Evolutionary conservation across 202 grass and related monocot species (phyloP), one percentile per base, ranked within the genome.

Genomic region (Cymbopogon flexuosus): DNA sequence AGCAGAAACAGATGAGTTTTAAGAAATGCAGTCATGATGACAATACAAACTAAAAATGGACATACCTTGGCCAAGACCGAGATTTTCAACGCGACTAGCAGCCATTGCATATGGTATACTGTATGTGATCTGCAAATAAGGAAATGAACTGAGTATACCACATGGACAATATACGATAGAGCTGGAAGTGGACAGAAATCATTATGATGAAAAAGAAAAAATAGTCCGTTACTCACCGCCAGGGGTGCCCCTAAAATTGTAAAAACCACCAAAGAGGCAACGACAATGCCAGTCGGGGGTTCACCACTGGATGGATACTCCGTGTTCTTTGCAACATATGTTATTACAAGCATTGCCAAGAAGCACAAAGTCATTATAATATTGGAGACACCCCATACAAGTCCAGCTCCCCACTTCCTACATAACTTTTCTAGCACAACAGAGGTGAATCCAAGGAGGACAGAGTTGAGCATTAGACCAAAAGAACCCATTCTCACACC

Each of bases 61-160:
- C 84, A 65, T 65, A 93, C 96, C 96, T 86, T 93, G 90, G 85
- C 92, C 96, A 85, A 99, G 92, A 56, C 92, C 87, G 65, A 95
- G 90, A 65, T 88, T 87, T 78, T 99, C 96, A 65, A 95, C 91
- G 45, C 88, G 88, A 68, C 86, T 93, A 77, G 92, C 76, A 62
- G 91, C 73, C 96, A 95, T 98, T 64, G 96, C 92, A 79, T 99
- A 99, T 62, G 92, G 96, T 87, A 99, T 99, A 86, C 90, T 99
- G 86, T 99, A 99, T 23, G 96, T 95, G 64, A 99, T 66, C 96
- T 99, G 84, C 64, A 88, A 82, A 70, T 42, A 70, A 70, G 41
- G 47, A 81, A 65, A 51, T 64, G 72, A 72, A 85, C 49, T 35
- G 21, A 73, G 46, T 87, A 45, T 36, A 72, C 40, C 30, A 61